A percentile compares a stretch with the other conserved stretches of the same genome.
Conservation (phyloP, 805 yeast species). For the Starmerella cellae region DNA sequence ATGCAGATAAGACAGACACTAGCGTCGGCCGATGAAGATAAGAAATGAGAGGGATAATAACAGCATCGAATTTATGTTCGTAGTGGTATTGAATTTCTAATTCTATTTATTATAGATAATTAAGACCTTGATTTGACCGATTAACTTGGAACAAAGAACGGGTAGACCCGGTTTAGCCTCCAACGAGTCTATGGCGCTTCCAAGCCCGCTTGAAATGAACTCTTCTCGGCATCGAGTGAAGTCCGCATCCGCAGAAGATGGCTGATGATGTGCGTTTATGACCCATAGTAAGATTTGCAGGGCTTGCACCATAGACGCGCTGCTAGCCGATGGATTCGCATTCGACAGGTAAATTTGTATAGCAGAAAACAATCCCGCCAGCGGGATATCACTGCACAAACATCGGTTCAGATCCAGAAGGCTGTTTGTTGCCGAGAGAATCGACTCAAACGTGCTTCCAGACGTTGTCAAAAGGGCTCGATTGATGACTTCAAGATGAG, state of each 20-base stretch:
- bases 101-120: too few species aligned
- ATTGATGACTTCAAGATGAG: slow-evolving; percentile 3
- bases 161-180: slow-evolving; percentile 5
- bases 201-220: not conserved
- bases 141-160: slow-evolving; percentile 11
- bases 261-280: not conserved
- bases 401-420: slow-evolving; percentile 13
- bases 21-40: too few species aligned
- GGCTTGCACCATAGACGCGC: slow-evolving; percentile 14
- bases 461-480: slow-evolving; percentile 4
- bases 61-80: not conserved
- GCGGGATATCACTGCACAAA: slow-evolving; percentile 7
- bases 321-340: not conserved
- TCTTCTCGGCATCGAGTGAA: not conserved
- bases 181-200: not conserved
- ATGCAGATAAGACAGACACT: too few species aligned
- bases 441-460: slow-evolving; percentile 11
- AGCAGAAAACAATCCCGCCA: slow-evolving; percentile 5
- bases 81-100: not conserved
- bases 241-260: not conserved
- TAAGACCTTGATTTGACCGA: slow-evolving; percentile 3
- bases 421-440: slow-evolving; percentile 12
- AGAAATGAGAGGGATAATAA: too few species aligned
- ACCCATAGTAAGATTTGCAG: slow-evolving; percentile 14
- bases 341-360: slow-evolving; percentile 3